Base-by-base conservation (phyloP, 1,284 basidiomycete species). In the Caloboletus firmus region DNA sequence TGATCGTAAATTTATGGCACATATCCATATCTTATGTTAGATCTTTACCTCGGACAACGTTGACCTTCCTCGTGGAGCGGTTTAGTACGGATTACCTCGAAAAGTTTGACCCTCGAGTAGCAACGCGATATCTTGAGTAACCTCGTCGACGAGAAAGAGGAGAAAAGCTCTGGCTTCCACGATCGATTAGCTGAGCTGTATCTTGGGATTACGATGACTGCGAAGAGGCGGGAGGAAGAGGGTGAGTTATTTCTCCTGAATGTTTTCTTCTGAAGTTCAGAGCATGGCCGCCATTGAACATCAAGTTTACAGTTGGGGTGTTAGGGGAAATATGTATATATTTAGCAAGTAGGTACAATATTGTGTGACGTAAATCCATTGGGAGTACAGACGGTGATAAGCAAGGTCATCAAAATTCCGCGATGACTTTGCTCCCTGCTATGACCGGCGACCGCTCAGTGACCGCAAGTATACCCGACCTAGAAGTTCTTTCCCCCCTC, bases 1-100 rank as follows among this genome's bases (percentile, higher is more conserved):
- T 35, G 15, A 20, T 30, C 36, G 34, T 42, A n/a, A 18, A 32
- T 15, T 44, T 13, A 50, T 39, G 24, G 8, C 8, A 0, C n/a
- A n/a, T n/a, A n/a, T n/a, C n/a, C 12, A 37, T 49, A 5, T 50
- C 28, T 34, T 43, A 50, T 17, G 41, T 0, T 63, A 96, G 89
- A 93, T 99, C 48, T 99, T 99, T 69, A 94, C 89, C 1, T 95
- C 94, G 0, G 96, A 98, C 65, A 93, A 96, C 57, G 89, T 89
- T 1, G 91, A 95, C 49, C 79, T 97, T 17, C 93, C 95, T n/a
- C 81, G 84, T 12, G 75, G 80, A 35, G 76, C 77, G 7, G 91
- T 97, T n/a, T n/a, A n/a, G n/a, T 1, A 84, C 86, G 3, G 79
- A 86, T 48, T 95, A 89, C 67, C 80, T 99, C 5, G 89, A 93